A percentile compares a stretch with the other conserved stretches of the same genome.
These are phyloP conservation scores for Paramecium caudatum DNA, from an alignment of 73 alveolate species.

Conservation along the genomic window DNA sequence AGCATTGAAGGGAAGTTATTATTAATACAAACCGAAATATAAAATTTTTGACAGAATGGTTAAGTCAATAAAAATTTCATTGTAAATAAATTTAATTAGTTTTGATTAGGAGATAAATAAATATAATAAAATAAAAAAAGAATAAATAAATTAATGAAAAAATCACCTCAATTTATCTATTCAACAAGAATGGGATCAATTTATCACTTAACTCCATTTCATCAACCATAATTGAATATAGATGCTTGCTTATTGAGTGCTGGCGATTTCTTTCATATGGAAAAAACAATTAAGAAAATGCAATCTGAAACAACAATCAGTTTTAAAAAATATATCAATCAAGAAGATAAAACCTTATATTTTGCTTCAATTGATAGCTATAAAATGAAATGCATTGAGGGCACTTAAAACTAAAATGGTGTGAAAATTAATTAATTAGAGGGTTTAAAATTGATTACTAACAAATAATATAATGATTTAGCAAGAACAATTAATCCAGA, in stretches of 20 bases:
- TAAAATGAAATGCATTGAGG: slow-evolving; percentile 52
- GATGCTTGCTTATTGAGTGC: slow-evolving; percentile 40
- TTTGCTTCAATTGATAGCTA: slow-evolving; percentile 35
- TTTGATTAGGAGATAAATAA: no score
- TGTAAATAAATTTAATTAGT: no score
- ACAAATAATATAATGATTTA: neutral
- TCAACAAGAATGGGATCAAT: slow-evolving; percentile 10
- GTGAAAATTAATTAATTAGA: neutral
- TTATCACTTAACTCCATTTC: slow-evolving; percentile 44
- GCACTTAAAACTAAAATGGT: neutral
- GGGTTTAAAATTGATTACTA: neutral
- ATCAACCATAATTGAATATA: neutral
- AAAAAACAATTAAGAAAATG: neutral
- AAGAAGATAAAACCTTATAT: neutral
- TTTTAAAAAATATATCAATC: slow-evolving; percentile 11
- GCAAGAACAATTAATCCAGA: slow-evolving; percentile 58
- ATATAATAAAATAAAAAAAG: no score
- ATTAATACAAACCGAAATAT: no score
- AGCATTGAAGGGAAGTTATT: no score
- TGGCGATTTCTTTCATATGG: slow-evolving; percentile 29
- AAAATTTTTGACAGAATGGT: no score
- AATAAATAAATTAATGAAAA: slow-evolving; percentile 33
- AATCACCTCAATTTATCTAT: slow-evolving; percentile 55
- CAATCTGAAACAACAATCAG: slow-evolving; percentile 24
- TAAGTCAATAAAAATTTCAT: no score